Evolutionary conservation across 1,284 basidiomycete genomes (phyloP), one percentile per base, ranked within the genome.

Genomic region (Ustilago shanxiensis): DNA sequence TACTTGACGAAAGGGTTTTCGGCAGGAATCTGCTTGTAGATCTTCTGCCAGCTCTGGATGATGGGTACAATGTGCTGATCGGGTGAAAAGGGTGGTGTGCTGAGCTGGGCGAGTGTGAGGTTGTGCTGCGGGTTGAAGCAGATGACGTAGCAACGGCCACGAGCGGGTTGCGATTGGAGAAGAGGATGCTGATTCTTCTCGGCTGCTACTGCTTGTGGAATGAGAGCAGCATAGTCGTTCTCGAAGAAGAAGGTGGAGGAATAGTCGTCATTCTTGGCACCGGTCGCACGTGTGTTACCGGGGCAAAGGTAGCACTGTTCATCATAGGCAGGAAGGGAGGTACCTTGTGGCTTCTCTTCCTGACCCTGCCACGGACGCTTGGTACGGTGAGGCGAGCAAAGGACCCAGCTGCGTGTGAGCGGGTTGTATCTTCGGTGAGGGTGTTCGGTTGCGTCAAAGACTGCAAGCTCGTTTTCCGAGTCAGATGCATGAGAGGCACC

Each of bases 101-200:
- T 74, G 76, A 98, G 89, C 62, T 91, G 90, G 0, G 95, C 92
- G 24, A 98, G 89, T 1, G 95, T 95, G n/a, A 96, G 88, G 85
- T 96, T 93, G 86, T 98, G 95, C 54, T 92, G 88, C 1, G 94
- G 94, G 85, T 95, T 92, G 87, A 95, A 98, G 84, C 93, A 90
- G 65, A 98, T 86, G 29, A 98, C 95, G 85, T 95, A 94, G 87
- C 95, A 98, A 22, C 89, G 89, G 10, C 95, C 95, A 61, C 93
- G 89, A 0, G 95, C 90, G 0, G 94, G 92, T 71, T 92, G 88
- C 0, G 89, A 88, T 2, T 88, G 89, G 67, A 96, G 89, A 52
- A 97, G 87, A 2, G 74, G 79, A 50, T 82, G 79, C 45, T 69
- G 66, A 28, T 73, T 55, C 57, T 50, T 49, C 22, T 77, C 74